Percentiles rank a stretch among this genome's conserved stretches.
Conservation (phyloP, 116 monocot genomes). For the Trichopus zeylanicus region DNA sequence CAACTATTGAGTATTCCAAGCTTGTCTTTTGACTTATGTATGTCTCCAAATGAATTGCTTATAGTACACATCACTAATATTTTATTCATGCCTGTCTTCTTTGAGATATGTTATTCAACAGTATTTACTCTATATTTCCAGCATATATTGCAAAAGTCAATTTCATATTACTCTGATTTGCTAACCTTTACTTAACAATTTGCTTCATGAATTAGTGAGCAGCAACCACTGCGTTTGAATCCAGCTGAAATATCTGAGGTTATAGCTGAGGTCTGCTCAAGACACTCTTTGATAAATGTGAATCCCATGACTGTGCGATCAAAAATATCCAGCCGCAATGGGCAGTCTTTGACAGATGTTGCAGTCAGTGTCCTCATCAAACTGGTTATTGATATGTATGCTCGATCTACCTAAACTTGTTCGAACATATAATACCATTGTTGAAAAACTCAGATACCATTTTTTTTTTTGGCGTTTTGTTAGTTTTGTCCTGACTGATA, state of each 20-base stretch:
- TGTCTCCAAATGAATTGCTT: no score
- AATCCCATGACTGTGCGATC: constrained; percentile 37
- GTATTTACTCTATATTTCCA: no score
- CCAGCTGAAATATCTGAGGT: constrained; percentile 88
- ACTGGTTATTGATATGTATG: constrained; percentile 97
- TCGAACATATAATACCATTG: no score
- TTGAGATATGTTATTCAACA: no score
- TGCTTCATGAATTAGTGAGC: constrained; percentile 67
- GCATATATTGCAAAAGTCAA: no score
- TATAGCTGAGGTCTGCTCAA: constrained; percentile 89
- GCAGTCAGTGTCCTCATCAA: constrained; percentile 96
- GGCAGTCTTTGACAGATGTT: constrained; percentile 69
- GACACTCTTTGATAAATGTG: constrained; percentile 35
- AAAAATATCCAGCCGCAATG: constrained; percentile 37
- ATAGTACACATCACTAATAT: no score
- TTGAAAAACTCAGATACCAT: background rate
- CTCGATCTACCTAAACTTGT: background rate
- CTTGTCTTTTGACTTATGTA: no score
- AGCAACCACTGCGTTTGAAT: constrained; percentile 89
- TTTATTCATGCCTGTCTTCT: no score
- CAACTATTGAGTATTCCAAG: no score
- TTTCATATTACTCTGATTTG: no score
- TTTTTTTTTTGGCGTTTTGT: no score
- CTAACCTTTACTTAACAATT: background rate
- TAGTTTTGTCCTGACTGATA: no score